phyloP scores from a whole-genome alignment of 306 rosid species.

The Prunus armeniaca region DNA sequence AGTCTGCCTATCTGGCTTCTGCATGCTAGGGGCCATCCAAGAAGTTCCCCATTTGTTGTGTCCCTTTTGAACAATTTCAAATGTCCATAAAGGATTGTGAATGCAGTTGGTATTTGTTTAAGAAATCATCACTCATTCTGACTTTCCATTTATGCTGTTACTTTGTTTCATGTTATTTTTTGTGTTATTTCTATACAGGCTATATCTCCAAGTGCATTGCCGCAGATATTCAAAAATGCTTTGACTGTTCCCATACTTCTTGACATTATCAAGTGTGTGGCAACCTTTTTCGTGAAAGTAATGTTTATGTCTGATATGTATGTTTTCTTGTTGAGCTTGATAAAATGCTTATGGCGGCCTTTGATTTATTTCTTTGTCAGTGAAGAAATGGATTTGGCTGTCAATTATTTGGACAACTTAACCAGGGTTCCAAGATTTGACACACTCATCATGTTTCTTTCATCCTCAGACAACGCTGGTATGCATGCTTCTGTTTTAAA shows the following conservation, averaged over 20 bases:
- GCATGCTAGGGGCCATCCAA: slow-evolving; percentile 3
- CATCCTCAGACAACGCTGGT: slow-evolving; percentile 69
- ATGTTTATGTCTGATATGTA: not conserved
- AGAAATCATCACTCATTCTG: not conserved
- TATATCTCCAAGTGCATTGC: slow-evolving; percentile 3
- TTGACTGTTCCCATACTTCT: slow-evolving; percentile 61
- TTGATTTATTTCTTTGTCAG: slow-evolving; percentile 26
- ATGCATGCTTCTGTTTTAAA: slow-evolving; percentile 13
- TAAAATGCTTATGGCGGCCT: slow-evolving; percentile 5
- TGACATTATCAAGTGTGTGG: slow-evolving; percentile 74
- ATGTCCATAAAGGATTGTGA: not conserved
- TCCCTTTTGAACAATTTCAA: not conserved
- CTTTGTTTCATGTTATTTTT: slow-evolving; percentile 3
- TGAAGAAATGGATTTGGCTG: too few relatives aligned
- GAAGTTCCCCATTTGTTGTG: slow-evolving; percentile 2
- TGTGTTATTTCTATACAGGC: too few relatives aligned
- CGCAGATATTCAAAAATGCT: slow-evolving; percentile 80
- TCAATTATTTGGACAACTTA: too few relatives aligned
- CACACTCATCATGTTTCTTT: slow-evolving; percentile 62
- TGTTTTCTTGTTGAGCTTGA: slow-evolving; percentile 15
- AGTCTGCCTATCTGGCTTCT: not conserved
- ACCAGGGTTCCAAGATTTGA: too few relatives aligned
- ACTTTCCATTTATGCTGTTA: not conserved
- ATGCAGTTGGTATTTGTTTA: not conserved
- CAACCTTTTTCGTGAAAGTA: slow-evolving; percentile 74